A percentile compares a stretch with the other conserved stretches of the same genome.
These are phyloP conservation scores for Ballota nigra DNA, from an alignment of 257 asterid species.

Conservation along the genomic window DNA sequence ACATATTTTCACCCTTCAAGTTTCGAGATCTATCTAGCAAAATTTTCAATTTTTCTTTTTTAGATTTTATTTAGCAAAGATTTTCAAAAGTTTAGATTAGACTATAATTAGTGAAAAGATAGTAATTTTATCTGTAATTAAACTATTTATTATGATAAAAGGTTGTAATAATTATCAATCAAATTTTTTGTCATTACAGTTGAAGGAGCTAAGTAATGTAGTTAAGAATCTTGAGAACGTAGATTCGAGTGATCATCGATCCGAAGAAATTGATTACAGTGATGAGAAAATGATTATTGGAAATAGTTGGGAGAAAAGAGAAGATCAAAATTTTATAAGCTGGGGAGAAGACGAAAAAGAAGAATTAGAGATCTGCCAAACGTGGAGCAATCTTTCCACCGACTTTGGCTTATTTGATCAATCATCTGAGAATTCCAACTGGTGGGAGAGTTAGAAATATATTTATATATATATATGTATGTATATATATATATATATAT, in stretches of 20 bases:
- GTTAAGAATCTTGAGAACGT: slow-evolving; percentile 27
- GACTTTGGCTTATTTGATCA: slow-evolving; percentile 27
- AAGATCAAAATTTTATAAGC: slow-evolving; percentile 23
- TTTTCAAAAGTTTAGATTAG: too few relatives aligned
- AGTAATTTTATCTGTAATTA: too few relatives aligned
- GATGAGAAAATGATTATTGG: slow-evolving; percentile 4
- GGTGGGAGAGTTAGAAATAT: slow-evolving; percentile 39
- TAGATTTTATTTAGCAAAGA: too few relatives aligned
- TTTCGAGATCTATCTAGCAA: too few relatives aligned
- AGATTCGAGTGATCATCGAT: neutral
- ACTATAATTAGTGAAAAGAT: too few relatives aligned
- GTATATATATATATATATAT: neutral
- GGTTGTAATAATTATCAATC: neutral
- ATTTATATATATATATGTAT: neutral
- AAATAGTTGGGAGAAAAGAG: slow-evolving; percentile 11
- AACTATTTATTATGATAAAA: too few relatives aligned
- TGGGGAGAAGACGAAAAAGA: slow-evolving; percentile 28
- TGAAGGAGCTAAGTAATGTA: slow-evolving; percentile 34
- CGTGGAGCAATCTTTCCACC: slow-evolving; percentile 34
- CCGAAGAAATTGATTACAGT: slow-evolving; percentile 19
- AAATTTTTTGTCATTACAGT: slow-evolving; percentile 19
- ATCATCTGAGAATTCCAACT: slow-evolving; percentile 27
- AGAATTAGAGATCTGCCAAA: slow-evolving; percentile 32
- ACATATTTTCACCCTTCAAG: too few relatives aligned
- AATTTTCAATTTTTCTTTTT: too few relatives aligned